Conservation (phyloP, 495 filamentous ascomycete genomes). For the Daldinia concentrica region DNA sequence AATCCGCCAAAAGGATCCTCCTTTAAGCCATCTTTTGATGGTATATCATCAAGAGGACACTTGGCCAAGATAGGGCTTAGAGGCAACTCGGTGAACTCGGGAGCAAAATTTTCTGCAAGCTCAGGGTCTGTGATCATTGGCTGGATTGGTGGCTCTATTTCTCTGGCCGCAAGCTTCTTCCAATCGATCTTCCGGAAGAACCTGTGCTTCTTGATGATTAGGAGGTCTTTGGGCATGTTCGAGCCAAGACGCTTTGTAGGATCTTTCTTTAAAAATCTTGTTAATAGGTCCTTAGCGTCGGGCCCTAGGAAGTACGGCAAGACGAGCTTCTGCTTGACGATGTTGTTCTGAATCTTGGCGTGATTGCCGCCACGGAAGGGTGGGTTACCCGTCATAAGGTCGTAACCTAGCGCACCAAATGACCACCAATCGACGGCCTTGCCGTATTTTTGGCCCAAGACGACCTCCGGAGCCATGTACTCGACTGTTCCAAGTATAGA, state of each 20-base stretch:
- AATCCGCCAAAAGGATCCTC: slow-evolving; percentile 92
- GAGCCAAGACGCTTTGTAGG: slow-evolving; percentile 86
- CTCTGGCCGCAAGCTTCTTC: slow-evolving; percentile 78
- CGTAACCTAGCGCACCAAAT: slow-evolving; percentile 88
- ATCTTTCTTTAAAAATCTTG: slow-evolving; percentile 87
- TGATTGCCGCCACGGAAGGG: slow-evolving; percentile 92
- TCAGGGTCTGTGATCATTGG: slow-evolving; percentile 94
- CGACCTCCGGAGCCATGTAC: slow-evolving; percentile 98
- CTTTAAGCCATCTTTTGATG: slow-evolving; percentile 53
- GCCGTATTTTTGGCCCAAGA: slow-evolving; percentile 84
- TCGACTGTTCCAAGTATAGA: slow-evolving; percentile 93
- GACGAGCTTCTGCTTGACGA: slow-evolving; percentile 85
- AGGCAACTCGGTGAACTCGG: slow-evolving; percentile 84
- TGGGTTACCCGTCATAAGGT: slow-evolving; percentile 87
- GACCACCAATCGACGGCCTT: slow-evolving; percentile 99
- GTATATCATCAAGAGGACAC: slow-evolving; percentile 45
- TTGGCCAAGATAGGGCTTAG: slow-evolving; percentile 73
- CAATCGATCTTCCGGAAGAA: slow-evolving; percentile 98
- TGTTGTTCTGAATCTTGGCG: slow-evolving; percentile 91
- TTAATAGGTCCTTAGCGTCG: slow-evolving; percentile 93
- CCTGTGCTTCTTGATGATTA: slow-evolving; percentile 87
- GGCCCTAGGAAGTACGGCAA: slow-evolving; percentile 87
- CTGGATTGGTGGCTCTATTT: slow-evolving; percentile 85
- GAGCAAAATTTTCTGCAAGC: slow-evolving; percentile 91
- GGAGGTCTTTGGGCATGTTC: slow-evolving; percentile 86